These are phyloP conservation scores for Gonapodya prolifera DNA, from an alignment of 192 early-diverging fungal species.

Conservation along the genomic window DNA sequence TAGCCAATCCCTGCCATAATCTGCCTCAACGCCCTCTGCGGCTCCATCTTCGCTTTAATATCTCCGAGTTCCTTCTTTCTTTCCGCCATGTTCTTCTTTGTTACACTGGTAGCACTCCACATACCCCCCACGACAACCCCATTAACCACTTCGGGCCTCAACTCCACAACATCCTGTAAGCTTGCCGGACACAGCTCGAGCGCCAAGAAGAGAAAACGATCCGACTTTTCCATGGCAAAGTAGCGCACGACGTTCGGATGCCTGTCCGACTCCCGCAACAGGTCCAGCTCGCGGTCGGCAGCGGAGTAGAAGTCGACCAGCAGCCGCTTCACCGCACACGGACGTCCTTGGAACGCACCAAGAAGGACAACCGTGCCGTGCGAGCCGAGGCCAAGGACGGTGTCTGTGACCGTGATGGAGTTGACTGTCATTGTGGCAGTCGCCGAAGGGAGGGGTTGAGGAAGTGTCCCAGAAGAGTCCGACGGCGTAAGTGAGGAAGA, in stretches of 20 bases:
- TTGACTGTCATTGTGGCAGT: not conserved
- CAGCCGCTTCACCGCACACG: conserved; percentile 88
- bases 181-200: conserved; percentile 86
- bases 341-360: conserved; percentile 80
- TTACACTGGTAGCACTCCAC: not conserved
- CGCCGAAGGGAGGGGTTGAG: not conserved
- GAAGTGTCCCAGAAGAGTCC: not conserved
- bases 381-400: conserved; percentile 73
- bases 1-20: conserved; percentile 76
- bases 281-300: conserved; percentile 82
- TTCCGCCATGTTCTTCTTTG: conserved; percentile 25
- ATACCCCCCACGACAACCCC: not conserved
- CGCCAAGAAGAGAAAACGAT: conserved; percentile 93
- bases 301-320: conserved; percentile 93
- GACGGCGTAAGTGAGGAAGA: not conserved
- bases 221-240: conserved; percentile 58
- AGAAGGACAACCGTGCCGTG: conserved; percentile 95
- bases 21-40: conserved; percentile 63
- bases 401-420: conserved; percentile 39
- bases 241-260: conserved; percentile 97
- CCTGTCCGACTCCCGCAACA: conserved; percentile 84
- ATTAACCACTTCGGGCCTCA: not conserved
- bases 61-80: conserved; percentile 29
- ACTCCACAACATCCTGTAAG: conserved; percentile 70
- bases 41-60: conserved; percentile 32